Percentiles rank a stretch among this genome's conserved stretches.
phyloP scores from a whole-genome alignment of 208 protist species.

The Trypanosoma conorhini region DNA sequence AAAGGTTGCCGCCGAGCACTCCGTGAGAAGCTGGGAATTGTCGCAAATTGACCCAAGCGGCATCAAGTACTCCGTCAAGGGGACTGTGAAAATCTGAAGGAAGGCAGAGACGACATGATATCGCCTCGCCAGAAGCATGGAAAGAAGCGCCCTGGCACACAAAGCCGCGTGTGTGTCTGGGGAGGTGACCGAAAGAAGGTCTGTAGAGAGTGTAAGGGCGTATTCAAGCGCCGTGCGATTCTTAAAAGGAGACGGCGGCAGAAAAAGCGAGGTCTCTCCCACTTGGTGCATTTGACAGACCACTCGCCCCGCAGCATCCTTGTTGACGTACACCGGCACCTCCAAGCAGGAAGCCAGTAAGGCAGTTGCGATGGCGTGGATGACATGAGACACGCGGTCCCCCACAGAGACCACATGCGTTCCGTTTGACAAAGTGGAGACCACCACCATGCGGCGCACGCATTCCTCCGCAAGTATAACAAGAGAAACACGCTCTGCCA shows the following conservation, averaged over 20 bases:
- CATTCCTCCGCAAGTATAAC: conserved; percentile 67
- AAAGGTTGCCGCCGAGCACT: conserved; percentile 25
- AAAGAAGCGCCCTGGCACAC: conserved; percentile 40
- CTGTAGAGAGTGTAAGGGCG: conserved; percentile 60
- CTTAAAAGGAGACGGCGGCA: conserved; percentile 38
- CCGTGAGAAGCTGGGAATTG: conserved; percentile 42
- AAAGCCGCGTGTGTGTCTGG: conserved; percentile 35
- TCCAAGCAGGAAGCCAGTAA: conserved; percentile 77
- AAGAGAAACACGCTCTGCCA: conserved; percentile 40
- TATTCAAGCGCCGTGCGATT: conserved; percentile 49
- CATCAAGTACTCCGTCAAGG: conserved; percentile 33
- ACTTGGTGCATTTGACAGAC: conserved; percentile 24
- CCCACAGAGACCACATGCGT: conserved; percentile 45
- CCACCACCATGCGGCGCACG: conserved; percentile 52
- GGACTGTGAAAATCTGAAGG: conserved; percentile 51
- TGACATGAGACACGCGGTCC: conserved; percentile 31
- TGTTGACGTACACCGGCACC: conserved; percentile 42
- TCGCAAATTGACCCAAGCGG: conserved; percentile 35
- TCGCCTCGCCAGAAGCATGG: conserved; percentile 43
- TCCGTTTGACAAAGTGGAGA: conserved; percentile 52
- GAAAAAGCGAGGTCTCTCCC: conserved; percentile 25
- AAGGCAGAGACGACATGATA: conserved; percentile 51
- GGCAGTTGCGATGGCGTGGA: conserved; percentile 57
- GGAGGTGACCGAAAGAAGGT: conserved; percentile 59
- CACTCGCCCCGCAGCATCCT: conserved; percentile 25